Conservation (phyloP, 1,284 basidiomycete species). For the Tilletia walkeri region DNA sequence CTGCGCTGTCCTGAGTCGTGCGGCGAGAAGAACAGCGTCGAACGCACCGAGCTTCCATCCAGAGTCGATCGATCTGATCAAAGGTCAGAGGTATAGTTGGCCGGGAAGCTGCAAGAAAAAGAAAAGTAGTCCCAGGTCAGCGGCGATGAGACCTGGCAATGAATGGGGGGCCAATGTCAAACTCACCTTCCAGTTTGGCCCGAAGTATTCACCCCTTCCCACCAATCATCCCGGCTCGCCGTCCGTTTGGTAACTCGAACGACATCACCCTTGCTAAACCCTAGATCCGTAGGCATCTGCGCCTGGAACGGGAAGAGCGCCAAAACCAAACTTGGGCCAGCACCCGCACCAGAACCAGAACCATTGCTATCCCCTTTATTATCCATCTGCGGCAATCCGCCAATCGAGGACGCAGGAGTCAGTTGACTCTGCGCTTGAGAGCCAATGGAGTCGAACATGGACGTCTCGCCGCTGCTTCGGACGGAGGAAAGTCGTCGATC, state of each 20-base stretch:
- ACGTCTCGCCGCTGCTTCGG: background rate
- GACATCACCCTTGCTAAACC: conserved; percentile 48
- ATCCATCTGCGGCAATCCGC: conserved; percentile 2
- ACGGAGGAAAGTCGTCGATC: conserved; percentile 14
- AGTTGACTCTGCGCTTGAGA: conserved; percentile 11
- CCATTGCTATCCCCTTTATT: background rate
- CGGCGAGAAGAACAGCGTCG: no score
- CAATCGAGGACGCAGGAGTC: conserved; percentile 3
- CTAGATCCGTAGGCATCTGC: conserved; percentile 42
- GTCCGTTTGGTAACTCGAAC: conserved; percentile 48
- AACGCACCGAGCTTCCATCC: no score
- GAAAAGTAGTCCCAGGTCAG: background rate
- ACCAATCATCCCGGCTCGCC: conserved; percentile 46
- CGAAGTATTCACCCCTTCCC: conserved; percentile 35
- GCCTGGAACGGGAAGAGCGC: conserved; percentile 50
- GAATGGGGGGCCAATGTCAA: no score
- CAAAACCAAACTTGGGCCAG: conserved; percentile 25
- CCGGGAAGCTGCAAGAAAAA: conserved; percentile 26
- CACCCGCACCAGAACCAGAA: background rate
- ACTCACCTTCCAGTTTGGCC: conserved; percentile 29
- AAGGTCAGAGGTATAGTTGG: conserved; percentile 28
- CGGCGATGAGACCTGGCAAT: no score
- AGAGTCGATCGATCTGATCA: background rate
- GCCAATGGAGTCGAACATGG: conserved; percentile 6
- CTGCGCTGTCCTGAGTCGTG: no score